Conservation (phyloP, 2,329 filamentous ascomycete species). For the Didymella exigua region DNA sequence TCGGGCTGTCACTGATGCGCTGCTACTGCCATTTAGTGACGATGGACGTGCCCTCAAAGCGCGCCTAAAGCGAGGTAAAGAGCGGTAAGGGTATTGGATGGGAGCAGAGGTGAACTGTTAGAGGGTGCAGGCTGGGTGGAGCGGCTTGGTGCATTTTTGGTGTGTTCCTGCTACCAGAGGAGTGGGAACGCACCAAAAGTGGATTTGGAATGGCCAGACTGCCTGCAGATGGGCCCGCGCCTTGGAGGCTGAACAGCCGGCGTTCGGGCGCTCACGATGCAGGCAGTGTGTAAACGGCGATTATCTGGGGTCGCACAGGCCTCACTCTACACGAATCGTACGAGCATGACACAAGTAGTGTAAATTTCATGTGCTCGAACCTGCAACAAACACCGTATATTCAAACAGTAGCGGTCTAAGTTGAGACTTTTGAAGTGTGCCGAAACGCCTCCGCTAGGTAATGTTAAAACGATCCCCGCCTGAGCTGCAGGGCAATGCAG, state of each 20-base stretch:
- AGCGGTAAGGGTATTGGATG: constrained; percentile 3
- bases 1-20: neutral
- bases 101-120: constrained; percentile 4
- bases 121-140: constrained; percentile 4
- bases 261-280: constrained; percentile 1
- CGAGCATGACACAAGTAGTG: constrained; percentile 13
- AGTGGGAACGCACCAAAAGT: constrained; percentile 11
- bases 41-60: constrained; percentile 3
- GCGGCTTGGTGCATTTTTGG: constrained; percentile 11
- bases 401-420: constrained; percentile 15
- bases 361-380: constrained; percentile 1
- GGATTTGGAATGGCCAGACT: constrained; percentile 13
- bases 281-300: constrained; percentile 10
- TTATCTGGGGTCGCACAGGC: constrained; percentile 12
- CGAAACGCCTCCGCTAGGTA: constrained; percentile 33
- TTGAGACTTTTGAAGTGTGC: constrained; percentile 25
- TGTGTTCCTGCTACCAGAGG: constrained; percentile 16
- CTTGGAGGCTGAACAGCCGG: constrained; percentile 7
- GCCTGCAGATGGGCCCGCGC: neutral
- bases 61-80: constrained; percentile 13
- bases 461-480: constrained; percentile 21
- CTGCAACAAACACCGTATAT: constrained; percentile 11
- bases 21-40: constrained; percentile 13
- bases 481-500: constrained; percentile 24
- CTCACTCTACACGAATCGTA: constrained; percentile 3